Percentiles rank a stretch among this genome's conserved stretches.
Evolutionary conservation across 495 filamentous ascomycete species (phyloP).

Genomic region (Talaromyces borbonicus): DNA sequence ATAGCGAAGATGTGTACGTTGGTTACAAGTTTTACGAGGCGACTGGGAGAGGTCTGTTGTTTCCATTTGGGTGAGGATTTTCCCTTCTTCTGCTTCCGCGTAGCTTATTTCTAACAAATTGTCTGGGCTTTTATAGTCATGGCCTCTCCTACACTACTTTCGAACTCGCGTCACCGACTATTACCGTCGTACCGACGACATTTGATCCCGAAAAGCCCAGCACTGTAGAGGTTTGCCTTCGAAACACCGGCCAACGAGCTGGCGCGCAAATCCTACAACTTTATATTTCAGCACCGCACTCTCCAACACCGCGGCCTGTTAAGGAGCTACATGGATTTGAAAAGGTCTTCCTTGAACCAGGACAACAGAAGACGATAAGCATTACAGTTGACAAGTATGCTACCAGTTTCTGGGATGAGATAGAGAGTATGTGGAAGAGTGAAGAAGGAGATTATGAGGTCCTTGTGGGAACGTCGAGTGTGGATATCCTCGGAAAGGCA

Average conservation of each 20-base stretch:
- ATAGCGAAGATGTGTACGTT: slow-evolving; percentile 63
- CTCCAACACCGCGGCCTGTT: slow-evolving; percentile 23
- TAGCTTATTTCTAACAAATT: background rate
- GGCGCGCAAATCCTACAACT: slow-evolving; percentile 67
- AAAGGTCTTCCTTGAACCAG: slow-evolving; percentile 44
- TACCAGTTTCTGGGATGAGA: slow-evolving; percentile 66
- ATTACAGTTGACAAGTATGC: slow-evolving; percentile 54
- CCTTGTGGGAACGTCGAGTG: slow-evolving; percentile 42
- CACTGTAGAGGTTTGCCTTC: slow-evolving; percentile 35
- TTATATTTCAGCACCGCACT: slow-evolving; percentile 48
- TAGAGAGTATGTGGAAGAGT: slow-evolving; percentile 53
- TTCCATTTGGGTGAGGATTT: background rate
- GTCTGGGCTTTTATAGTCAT: background rate
- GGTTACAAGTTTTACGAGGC: slow-evolving; percentile 68
- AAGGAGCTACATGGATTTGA: slow-evolving; percentile 19
- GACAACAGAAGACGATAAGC: slow-evolving; percentile 50
- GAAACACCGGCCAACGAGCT: slow-evolving; percentile 42
- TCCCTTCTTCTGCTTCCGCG: background rate
- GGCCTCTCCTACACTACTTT: slow-evolving; percentile 5
- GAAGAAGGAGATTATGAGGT: slow-evolving; percentile 63
- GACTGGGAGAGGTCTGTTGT: background rate
- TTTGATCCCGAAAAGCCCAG: slow-evolving; percentile 11
- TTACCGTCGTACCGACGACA: background rate
- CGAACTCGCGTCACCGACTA: background rate
- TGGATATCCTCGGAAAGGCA: slow-evolving; percentile 24